A percentile compares a stretch with the other conserved stretches of the same genome.
phyloP scores from a whole-genome alignment of 331 rosid species.

The Dryas integrifolia region DNA sequence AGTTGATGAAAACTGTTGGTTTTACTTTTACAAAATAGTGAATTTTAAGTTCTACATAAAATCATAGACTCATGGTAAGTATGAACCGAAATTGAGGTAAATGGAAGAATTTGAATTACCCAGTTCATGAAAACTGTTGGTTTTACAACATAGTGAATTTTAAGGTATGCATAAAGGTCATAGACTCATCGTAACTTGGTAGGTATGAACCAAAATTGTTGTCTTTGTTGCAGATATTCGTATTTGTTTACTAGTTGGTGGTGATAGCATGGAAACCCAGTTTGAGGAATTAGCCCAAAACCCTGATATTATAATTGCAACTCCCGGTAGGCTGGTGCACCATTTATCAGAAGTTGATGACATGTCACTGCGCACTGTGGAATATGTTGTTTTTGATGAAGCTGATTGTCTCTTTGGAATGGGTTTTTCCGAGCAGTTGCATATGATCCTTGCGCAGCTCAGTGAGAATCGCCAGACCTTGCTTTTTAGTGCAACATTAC shows the following conservation, averaged over 20 bases:
- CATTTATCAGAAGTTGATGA: constrained; percentile 86
- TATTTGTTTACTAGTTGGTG: constrained; percentile 85
- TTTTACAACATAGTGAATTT: neutral
- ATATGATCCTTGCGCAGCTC: constrained; percentile 66
- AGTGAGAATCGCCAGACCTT: constrained; percentile 86
- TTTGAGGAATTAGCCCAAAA: constrained; percentile 80
- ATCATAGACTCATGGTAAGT: no score
- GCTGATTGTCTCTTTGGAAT: constrained; percentile 78
- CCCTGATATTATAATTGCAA: constrained; percentile 88
- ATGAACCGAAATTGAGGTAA: neutral
- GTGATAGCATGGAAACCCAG: constrained; percentile 91
- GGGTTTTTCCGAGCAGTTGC: constrained; percentile 94
- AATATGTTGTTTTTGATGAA: constrained; percentile 91
- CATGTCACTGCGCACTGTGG: constrained; percentile 76
- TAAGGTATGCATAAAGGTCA: neutral
- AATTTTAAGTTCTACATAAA: no score
- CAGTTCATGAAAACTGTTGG: neutral
- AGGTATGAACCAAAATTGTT: neutral
- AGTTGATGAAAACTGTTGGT: no score
- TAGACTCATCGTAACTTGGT: neutral
- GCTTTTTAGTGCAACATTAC: constrained; percentile 89
- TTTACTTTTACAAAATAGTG: no score
- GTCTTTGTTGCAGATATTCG: constrained; percentile 56
- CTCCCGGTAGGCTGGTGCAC: constrained; percentile 98
- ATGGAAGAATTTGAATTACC: neutral